phyloP scores from a whole-genome alignment of 257 asterid genomes.

The Solanum gandarillasii region DNA sequence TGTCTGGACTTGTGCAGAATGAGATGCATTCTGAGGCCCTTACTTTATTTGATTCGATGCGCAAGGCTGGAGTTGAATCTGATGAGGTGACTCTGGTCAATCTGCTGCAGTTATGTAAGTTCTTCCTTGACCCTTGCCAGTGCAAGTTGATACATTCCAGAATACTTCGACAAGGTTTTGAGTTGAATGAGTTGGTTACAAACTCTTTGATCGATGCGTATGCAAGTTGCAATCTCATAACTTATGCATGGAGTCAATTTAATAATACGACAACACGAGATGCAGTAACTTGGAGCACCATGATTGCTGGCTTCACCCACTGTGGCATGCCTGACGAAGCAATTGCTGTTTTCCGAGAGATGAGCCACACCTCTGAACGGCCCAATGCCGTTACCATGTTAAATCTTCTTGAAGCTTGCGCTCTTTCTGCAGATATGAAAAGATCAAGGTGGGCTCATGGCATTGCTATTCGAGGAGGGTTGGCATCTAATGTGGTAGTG shows the following conservation, averaged over 20 bases:
- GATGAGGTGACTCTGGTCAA: constrained; percentile 81
- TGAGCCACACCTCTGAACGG: constrained; percentile 28
- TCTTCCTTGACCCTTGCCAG: constrained; percentile 26
- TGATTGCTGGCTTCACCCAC: constrained; percentile 71
- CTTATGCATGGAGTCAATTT: constrained; percentile 48
- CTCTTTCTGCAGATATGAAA: constrained; percentile 51
- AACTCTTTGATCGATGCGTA: constrained; percentile 75
- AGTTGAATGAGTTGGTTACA: constrained; percentile 51
- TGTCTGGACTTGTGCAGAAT: constrained; percentile 60
- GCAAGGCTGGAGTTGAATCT: constrained; percentile 30
- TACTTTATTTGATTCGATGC: constrained; percentile 42
- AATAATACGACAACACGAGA: constrained; percentile 40
- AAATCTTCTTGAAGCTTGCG: constrained; percentile 76
- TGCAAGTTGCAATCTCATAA: constrained; percentile 57
- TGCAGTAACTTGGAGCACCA: constrained; percentile 82
- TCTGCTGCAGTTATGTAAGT: constrained; percentile 58
- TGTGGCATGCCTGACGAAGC: constrained; percentile 79
- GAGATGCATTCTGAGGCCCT: constrained; percentile 51
- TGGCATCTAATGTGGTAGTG: constrained; percentile 48
- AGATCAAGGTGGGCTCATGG: constrained; percentile 66
- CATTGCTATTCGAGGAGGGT: constrained; percentile 50
- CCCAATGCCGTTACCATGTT: constrained; percentile 49
- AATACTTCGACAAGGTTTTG: constrained; percentile 38
- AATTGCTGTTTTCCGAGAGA: constrained; percentile 40
- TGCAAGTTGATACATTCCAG: constrained; percentile 61